These are phyloP conservation scores for Coffea canephora DNA, from an alignment of 257 asterid genomes.

Conservation along the genomic window DNA sequence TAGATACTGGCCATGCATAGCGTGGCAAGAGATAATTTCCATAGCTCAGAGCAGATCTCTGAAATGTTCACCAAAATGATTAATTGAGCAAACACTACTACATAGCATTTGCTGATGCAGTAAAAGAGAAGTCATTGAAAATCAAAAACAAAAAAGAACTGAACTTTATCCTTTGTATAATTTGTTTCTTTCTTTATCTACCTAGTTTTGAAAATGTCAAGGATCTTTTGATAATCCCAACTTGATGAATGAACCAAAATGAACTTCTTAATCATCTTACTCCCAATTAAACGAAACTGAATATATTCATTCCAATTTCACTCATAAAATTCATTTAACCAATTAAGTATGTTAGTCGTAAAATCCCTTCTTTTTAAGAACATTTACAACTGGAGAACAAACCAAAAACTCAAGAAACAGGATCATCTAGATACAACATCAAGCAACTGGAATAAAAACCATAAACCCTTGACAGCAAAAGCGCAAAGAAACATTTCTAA, in stretches of 20 bases:
- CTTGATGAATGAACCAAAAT: background rate
- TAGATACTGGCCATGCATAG: constrained; percentile 31
- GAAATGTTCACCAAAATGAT: constrained; percentile 30
- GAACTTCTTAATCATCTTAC: background rate
- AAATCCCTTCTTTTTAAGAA: background rate
- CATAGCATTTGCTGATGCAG: background rate
- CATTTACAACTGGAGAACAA: background rate
- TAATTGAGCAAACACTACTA: constrained; percentile 12
- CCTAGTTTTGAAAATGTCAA: background rate
- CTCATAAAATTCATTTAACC: background rate
- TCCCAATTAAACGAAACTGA: background rate
- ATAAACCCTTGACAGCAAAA: background rate
- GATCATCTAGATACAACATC: background rate
- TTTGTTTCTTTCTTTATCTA: background rate
- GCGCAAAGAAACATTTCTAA: background rate
- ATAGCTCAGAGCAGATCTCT: constrained; percentile 38
- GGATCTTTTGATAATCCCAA: background rate
- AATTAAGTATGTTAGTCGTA: background rate
- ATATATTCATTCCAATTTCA: background rate
- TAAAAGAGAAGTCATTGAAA: background rate
- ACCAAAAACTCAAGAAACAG: background rate
- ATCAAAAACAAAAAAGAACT: background rate
- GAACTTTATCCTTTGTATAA: background rate
- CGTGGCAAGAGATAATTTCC: constrained; percentile 59
- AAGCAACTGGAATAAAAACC: background rate